These are phyloP conservation scores for Cladochytrium replicatum DNA, from an alignment of 192 early-diverging fungal species.

Conservation along the genomic window DNA sequence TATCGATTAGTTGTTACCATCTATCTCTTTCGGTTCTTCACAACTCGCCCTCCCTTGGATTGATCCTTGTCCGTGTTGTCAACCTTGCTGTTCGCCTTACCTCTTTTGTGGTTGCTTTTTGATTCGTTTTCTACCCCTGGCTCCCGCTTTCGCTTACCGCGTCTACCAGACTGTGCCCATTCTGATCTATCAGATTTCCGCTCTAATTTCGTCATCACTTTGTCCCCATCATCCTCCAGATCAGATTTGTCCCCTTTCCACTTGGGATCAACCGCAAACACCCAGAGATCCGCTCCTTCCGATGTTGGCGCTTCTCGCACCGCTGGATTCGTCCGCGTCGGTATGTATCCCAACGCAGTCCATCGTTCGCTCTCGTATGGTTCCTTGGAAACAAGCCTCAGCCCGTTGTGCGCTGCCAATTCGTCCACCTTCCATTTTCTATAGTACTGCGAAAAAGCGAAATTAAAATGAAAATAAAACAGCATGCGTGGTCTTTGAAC, in stretches of 20 bases:
- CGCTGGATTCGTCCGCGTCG: conserved; percentile 32
- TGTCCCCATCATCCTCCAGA: too few relatives aligned
- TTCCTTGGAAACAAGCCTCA: conserved; percentile 3
- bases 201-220: too few relatives aligned
- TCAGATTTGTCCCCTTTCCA: background rate
- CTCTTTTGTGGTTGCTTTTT: too few relatives aligned
- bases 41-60: too few relatives aligned
- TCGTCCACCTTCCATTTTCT: conserved; percentile 17
- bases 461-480: background rate
- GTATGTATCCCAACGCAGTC: conserved; percentile 26
- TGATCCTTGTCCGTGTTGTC: too few relatives aligned
- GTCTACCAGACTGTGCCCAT: too few relatives aligned
- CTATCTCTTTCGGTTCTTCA: too few relatives aligned
- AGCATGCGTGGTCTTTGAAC: background rate
- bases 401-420: conserved; percentile 13
- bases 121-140: too few relatives aligned
- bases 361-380: conserved; percentile 22
- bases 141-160: too few relatives aligned
- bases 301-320: conserved; percentile 25
- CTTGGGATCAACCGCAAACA: conserved; percentile 10
- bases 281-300: conserved; percentile 29
- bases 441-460: conserved; percentile 16
- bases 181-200: too few relatives aligned
- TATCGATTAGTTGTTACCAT: too few relatives aligned
- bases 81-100: too few relatives aligned